Evolutionary conservation across 106 monocot genomes (phyloP), one percentile per base, ranked within the genome.

Genomic region (Chionographis japonica): DNA sequence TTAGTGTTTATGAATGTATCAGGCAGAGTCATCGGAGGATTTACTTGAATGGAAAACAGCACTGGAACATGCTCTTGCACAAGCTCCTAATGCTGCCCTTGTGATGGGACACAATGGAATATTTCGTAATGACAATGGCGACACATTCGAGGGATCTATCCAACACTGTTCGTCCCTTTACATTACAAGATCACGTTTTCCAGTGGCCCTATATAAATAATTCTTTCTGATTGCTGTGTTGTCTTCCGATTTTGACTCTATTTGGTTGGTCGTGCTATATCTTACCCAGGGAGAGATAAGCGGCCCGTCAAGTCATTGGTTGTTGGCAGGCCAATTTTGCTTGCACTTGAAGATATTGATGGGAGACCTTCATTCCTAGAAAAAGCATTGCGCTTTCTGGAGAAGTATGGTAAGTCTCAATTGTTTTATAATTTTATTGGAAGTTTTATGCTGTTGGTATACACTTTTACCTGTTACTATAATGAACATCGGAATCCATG

Each of bases 81-180:
- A 92, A 74, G 92, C 95, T 75, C 95, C 95, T 67, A 97, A 85
- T 89, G 91, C 95, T 74, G 92, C 95, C 58, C 92, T 97, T 84
- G 95, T 97, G 39, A 97, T 92, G 83, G 95, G 95, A 39, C 88
- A 92, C 73, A 97, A 97, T 86, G 95, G 95, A 55, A 97, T 97
- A 75, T 97, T 97, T 76, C 95, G 95, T 61, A 97, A 92, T 62
- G 95, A 97, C 37, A 97, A 79, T 54, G 17, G 68, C 54, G 95
- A 97, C 49, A 46, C 76, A 56, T 97, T 84, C 70, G 95, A 97
- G 67, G 92, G 91, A 66, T 86, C 95, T 65, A 69, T 89, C 40
- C 91, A 83, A 51, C 81, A 89, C 67, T 97, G 95, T 97, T 67
- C 15, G 79, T 58, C 12, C 42, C 54, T 18, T 35, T 61, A 18